A percentile compares a stretch with the other conserved stretches of the same genome.
These are phyloP conservation scores for Lentinula guzmanii DNA, from an alignment of 768 basidiomycete species.

Conservation along the genomic window DNA sequence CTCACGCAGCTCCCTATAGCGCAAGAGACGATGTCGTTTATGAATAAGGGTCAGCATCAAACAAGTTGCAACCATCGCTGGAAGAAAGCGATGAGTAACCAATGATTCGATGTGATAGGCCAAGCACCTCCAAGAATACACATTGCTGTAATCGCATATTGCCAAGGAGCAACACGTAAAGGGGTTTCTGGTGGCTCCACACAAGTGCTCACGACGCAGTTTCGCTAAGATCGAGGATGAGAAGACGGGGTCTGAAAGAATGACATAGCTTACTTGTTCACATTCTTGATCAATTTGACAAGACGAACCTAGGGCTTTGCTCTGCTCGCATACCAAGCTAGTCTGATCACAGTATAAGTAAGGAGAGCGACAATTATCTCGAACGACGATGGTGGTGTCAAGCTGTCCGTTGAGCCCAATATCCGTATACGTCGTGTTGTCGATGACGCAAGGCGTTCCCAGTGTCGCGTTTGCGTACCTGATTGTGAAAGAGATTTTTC, in stretches of 20 bases:
- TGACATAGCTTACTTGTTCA: constrained; percentile 24
- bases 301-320: constrained; percentile 30
- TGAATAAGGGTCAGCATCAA: constrained; percentile 33
- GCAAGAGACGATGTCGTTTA: constrained; percentile 30
- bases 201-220: constrained; percentile 25
- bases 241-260: not conserved
- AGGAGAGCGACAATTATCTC: constrained; percentile 53
- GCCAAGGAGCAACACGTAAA: constrained; percentile 34
- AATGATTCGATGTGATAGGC: not conserved
- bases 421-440: constrained; percentile 48
- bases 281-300: constrained; percentile 56
- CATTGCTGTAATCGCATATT: constrained; percentile 30
- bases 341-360: constrained; percentile 48
- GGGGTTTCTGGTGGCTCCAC: constrained; percentile 31
- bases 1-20: constrained; percentile 35
- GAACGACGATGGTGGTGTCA: constrained; percentile 43
- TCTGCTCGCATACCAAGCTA: constrained; percentile 35
- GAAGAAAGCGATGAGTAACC: not conserved
- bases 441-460: constrained; percentile 44
- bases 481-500: not conserved
- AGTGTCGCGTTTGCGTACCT: constrained; percentile 55
- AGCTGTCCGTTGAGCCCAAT: constrained; percentile 31
- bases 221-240: constrained; percentile 13
- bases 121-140: constrained; percentile 30
- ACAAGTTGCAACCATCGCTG: constrained; percentile 33